A percentile compares a stretch with the other conserved stretches of the same genome.
These are phyloP conservation scores for Phoenix dactylifera DNA, from an alignment of 176 grass and related monocot genomes.

Conservation along the genomic window DNA sequence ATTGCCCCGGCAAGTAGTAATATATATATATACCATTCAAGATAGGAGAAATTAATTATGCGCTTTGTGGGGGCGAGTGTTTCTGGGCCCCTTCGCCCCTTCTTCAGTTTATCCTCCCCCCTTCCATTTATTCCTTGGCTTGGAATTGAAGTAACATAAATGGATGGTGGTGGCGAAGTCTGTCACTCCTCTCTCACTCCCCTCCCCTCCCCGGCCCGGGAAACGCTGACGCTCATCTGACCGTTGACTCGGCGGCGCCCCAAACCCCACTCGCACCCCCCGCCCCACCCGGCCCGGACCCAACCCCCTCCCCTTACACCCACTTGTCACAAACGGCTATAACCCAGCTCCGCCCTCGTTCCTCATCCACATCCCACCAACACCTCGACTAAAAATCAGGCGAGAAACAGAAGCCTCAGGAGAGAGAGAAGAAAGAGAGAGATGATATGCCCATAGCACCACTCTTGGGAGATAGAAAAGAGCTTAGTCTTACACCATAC, in stretches of 20 bases:
- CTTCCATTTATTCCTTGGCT: too few relatives aligned
- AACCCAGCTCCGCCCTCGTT: slow-evolving; percentile 1
- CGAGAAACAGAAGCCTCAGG: not conserved
- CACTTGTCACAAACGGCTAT: slow-evolving; percentile 7
- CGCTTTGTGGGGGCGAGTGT: too few relatives aligned
- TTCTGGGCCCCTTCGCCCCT: too few relatives aligned
- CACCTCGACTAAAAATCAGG: slow-evolving; percentile 2
- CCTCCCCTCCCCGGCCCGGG: not conserved
- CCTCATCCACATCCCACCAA: slow-evolving; percentile 10
- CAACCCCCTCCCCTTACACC: not conserved
- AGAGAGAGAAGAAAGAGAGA: not conserved
- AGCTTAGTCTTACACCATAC: slow-evolving; percentile 12
- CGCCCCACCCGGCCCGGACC: slow-evolving; percentile 1
- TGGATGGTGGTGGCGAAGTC: too few relatives aligned
- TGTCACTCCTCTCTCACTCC: too few relatives aligned
- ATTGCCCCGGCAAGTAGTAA: too few relatives aligned
- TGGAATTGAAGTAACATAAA: too few relatives aligned
- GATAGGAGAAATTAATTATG: too few relatives aligned
- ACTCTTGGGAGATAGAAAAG: not conserved
- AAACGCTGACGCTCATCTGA: not conserved
- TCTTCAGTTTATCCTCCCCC: too few relatives aligned
- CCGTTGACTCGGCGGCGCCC: slow-evolving; percentile 5
- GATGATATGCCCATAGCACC: too few relatives aligned
- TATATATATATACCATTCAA: too few relatives aligned
- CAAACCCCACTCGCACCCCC: not conserved